Conservation (phyloP, 345 rosid species). For the Fremontodendron californicum region DNA sequence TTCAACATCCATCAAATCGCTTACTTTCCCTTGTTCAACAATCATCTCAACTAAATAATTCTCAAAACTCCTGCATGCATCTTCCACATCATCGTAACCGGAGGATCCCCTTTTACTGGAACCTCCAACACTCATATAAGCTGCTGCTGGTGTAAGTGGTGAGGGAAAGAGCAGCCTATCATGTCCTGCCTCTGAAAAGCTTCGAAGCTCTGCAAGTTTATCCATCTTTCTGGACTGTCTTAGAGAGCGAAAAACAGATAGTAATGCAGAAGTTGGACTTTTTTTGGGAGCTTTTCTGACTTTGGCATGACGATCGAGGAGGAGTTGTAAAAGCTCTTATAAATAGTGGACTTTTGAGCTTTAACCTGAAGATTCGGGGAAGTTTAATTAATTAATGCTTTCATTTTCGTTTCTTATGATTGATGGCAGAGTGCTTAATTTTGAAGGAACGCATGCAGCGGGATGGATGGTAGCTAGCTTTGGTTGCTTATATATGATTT, state of each 20-base stretch:
- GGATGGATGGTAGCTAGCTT: slow-evolving; percentile 21
- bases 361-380: slow-evolving; percentile 36
- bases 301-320: slow-evolving; percentile 13
- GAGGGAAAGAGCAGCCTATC: slow-evolving; percentile 37
- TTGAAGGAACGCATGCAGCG: slow-evolving; percentile 23
- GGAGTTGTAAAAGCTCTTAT: slow-evolving; percentile 35
- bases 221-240: slow-evolving; percentile 33
- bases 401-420: slow-evolving; percentile 43
- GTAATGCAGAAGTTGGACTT: neutral
- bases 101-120: slow-evolving; percentile 16
- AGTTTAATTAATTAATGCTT: slow-evolving; percentile 48
- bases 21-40: slow-evolving; percentile 70
- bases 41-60: slow-evolving; percentile 79
- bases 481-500: neutral
- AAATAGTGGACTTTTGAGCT: slow-evolving; percentile 43
- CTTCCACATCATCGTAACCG: slow-evolving; percentile 46
- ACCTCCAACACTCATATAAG: slow-evolving; percentile 23
- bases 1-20: slow-evolving; percentile 38
- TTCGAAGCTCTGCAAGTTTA: slow-evolving; percentile 29
- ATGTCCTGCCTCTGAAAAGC: slow-evolving; percentile 17
- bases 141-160: slow-evolving; percentile 58
- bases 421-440: slow-evolving; percentile 14
- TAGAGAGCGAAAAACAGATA: slow-evolving; percentile 26
- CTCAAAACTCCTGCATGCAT: slow-evolving; percentile 82
- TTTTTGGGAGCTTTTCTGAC: slow-evolving; percentile 20